phyloP scores from a whole-genome alignment of 176 grass and related monocot species.

The Panicum miliaceum region DNA sequence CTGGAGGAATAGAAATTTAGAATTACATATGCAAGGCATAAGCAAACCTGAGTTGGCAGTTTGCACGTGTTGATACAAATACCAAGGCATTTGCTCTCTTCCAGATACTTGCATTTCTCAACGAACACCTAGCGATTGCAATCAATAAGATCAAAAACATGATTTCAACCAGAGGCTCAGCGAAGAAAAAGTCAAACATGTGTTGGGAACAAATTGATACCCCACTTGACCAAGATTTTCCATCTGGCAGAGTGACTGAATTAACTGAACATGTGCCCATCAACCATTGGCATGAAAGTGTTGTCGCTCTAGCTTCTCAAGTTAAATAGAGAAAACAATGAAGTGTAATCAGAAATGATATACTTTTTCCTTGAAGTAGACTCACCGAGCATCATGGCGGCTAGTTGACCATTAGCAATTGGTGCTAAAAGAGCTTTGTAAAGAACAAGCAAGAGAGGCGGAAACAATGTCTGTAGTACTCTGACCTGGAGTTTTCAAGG shows the following conservation, averaged over 20 bases:
- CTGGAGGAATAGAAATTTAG: conserved; percentile 27
- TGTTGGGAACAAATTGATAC: conserved; percentile 48
- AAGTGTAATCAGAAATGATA: not conserved
- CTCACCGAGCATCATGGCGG: conserved; percentile 78
- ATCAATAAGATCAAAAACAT: not conserved
- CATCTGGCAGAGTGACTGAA: conserved; percentile 63
- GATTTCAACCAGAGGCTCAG: not conserved
- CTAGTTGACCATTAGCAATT: conserved; percentile 69
- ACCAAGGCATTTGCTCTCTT: conserved; percentile 93
- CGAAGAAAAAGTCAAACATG: not conserved
- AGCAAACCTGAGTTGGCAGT: conserved; percentile 82
- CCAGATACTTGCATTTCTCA: conserved; percentile 85
- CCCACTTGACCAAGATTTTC: conserved; percentile 75
- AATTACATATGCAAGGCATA: not conserved
- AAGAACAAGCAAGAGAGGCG: conserved; percentile 68
- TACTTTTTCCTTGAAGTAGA: conserved; percentile 15
- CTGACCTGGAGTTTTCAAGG: conserved; percentile 59
- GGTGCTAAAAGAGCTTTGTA: conserved; percentile 87
- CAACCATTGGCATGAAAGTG: conserved; percentile 89
- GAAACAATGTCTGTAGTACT: conserved; percentile 75
- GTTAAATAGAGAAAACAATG: not conserved
- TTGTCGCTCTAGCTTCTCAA: conserved; percentile 80
- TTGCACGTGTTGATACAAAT: conserved; percentile 96
- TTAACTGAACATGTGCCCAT: conserved; percentile 87
- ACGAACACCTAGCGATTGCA: conserved; percentile 65